Evolutionary conservation across 225 moss, liverwort and hornwort genomes (phyloP).

Genomic region (Polytrichum commune): DNA sequence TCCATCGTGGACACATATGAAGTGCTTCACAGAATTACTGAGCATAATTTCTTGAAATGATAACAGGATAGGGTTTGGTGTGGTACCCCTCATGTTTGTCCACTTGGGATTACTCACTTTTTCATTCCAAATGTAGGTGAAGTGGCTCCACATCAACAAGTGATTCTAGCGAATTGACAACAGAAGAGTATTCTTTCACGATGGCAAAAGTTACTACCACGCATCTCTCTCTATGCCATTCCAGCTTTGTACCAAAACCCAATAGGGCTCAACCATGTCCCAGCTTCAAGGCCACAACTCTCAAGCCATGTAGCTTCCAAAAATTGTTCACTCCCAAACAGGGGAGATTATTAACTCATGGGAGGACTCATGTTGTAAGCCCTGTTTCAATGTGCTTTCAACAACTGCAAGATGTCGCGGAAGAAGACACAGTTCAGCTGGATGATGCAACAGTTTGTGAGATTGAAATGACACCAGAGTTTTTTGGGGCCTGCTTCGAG

Average conservation of each 20-base stretch:
- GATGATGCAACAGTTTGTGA: not conserved
- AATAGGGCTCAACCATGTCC: not conserved
- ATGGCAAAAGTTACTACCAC: not conserved
- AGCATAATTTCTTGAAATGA: too few species aligned
- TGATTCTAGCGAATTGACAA: too few species aligned
- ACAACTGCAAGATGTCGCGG: not conserved
- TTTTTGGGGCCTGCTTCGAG: conserved; percentile 8
- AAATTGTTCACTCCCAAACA: not conserved
- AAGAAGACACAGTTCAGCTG: not conserved
- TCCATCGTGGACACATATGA: too few species aligned
- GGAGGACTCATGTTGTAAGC: not conserved
- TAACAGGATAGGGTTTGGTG: too few species aligned
- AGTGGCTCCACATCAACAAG: too few species aligned
- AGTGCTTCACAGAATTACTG: too few species aligned
- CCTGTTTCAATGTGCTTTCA: not conserved
- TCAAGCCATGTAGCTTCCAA: not conserved
- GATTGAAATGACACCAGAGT: conserved; percentile 11
- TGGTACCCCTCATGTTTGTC: too few species aligned
- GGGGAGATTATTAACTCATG: not conserved
- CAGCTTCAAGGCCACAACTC: too few species aligned
- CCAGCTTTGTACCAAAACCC: not conserved
- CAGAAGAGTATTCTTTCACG: not conserved
- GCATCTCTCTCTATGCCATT: not conserved
- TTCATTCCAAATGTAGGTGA: too few species aligned
- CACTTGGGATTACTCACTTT: too few species aligned